Conservation (phyloP, 1,139 yeast species). For the Casaregolazyma lundiana region DNA sequence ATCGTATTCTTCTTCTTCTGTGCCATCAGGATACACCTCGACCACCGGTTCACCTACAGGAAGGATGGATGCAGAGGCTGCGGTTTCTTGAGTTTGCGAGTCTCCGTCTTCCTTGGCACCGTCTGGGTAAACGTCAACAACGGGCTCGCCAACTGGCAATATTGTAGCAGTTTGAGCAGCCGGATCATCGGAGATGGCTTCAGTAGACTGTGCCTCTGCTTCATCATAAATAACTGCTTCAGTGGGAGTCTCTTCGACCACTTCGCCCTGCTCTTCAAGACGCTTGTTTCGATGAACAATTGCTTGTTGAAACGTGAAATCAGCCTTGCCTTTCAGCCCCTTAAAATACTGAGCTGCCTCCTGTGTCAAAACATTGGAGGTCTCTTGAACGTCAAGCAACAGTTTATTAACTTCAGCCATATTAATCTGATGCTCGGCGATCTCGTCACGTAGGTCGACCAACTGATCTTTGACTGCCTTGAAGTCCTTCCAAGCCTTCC, state of each 20-base stretch:
- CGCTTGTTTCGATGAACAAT: constrained; percentile 15
- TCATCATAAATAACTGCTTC: constrained; percentile 27
- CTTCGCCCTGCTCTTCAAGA: constrained; percentile 4
- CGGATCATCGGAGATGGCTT: neutral
- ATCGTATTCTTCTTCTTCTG: neutral
- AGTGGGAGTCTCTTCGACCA: constrained; percentile 18
- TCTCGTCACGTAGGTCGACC: constrained; percentile 51
- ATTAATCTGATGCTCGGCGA: constrained; percentile 48
- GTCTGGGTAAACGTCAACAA: constrained; percentile 2
- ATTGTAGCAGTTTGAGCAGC: constrained; percentile 3
- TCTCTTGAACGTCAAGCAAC: constrained; percentile 54
- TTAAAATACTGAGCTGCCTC: constrained; percentile 72
- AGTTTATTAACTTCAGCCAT: constrained; percentile 48
- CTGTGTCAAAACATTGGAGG: constrained; percentile 53
- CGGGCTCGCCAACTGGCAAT: constrained; percentile 5
- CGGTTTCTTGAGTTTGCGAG: neutral
- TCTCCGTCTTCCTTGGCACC: neutral
- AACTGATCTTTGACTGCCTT: constrained; percentile 54
- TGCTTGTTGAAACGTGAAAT: constrained; percentile 69
- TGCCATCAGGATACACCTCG: constrained; percentile 5
- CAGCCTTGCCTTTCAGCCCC: constrained; percentile 75
- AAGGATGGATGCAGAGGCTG: constrained; percentile 4
- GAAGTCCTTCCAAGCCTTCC: constrained; percentile 68
- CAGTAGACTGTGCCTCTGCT: neutral
- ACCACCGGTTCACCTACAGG: constrained; percentile 3